Evolutionary conservation across 2,329 filamentous ascomycete species (phyloP), one percentile per base, ranked within the genome.

Genomic region (Pseudogymnoascus sp.): DNA sequence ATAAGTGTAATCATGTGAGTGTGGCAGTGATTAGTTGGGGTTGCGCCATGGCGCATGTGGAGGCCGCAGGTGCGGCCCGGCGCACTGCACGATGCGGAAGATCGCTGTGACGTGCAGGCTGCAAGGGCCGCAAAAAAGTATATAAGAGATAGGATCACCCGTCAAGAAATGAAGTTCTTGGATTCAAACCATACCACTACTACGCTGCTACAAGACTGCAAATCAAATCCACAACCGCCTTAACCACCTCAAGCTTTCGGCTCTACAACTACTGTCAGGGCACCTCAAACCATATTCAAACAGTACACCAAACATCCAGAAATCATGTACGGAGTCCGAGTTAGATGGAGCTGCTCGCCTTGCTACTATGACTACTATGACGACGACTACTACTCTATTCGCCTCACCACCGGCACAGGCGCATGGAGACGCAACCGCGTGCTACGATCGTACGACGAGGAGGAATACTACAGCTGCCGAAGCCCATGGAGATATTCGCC

Each of bases 11-110:
- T 54, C 28, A 54, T 54, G 47, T 54, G 47, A 54, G 47, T 33
- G 47, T 33, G 47, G 47, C 25, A 54, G 47, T 54, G 47, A 54
- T 54, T 54, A 28, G 47, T 54, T 33, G 14, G 16, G 47, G 47
- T 33, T 20, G 25, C n/a, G 28, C 28, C 47, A 33, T 54, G 28
- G 47, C 47, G 47, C 47, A 54, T 54, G 47, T 54, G 43, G 47
- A 4, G n/a, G 47, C 47, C 28, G 28, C n/a, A 9, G 25, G 47
- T 12, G 28, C 47, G 47, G 47, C 47, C 47, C 47, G 47, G 47
- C 47, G 47, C 47, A 54, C 47, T 54, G 47, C 47, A 54, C 47
- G 28, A 54, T 54, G 22, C 22, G 28, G 16, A 11, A 54, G 47
- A 54, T 54, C 28, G 16, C 9, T 1, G 47, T 54, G 47, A 54